These are phyloP conservation scores for Cyberlindnera americana DNA, from an alignment of 805 yeast species.

Conservation along the genomic window DNA sequence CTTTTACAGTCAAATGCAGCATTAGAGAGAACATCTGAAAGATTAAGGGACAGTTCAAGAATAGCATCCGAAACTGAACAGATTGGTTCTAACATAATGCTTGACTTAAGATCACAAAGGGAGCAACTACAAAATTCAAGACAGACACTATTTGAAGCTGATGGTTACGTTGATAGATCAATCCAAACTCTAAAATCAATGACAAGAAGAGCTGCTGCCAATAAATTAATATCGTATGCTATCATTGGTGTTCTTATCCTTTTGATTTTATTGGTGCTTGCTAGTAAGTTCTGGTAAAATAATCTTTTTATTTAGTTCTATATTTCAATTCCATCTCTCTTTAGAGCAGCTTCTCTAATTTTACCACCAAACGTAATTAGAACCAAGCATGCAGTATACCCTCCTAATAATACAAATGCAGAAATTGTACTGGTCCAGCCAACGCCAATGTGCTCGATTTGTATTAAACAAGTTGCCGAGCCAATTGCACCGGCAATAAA, in stretches of 20 bases:
- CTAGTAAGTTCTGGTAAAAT: constrained; percentile 51
- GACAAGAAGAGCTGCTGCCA: constrained; percentile 91
- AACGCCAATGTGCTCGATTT: constrained; percentile 45
- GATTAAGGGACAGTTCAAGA: constrained; percentile 83
- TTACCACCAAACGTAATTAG: constrained; percentile 3
- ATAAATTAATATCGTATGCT: constrained; percentile 84
- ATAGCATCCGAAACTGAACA: constrained; percentile 89
- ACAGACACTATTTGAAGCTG: constrained; percentile 84
- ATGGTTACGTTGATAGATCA: constrained; percentile 86
- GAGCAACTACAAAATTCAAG: constrained; percentile 88
- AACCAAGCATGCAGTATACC: constrained; percentile 15
- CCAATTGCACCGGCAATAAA: constrained; percentile 49
- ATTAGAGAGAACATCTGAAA: constrained; percentile 76
- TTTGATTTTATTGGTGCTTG: constrained; percentile 76
- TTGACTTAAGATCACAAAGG: constrained; percentile 86
- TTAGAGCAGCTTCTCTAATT: constrained; percentile 2
- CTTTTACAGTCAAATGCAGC: constrained; percentile 74
- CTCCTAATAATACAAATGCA: constrained; percentile 27
- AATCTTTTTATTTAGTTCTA: neutral
- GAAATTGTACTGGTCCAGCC: constrained; percentile 54
- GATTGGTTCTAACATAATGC: constrained; percentile 86
- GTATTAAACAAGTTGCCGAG: constrained; percentile 44
- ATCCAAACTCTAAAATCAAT: constrained; percentile 81
- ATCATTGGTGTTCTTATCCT: constrained; percentile 84
- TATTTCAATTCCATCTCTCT: constrained; percentile 2